Base-by-base conservation (phyloP, 306 rosid genomes). In the Castanea mollissima region DNA sequence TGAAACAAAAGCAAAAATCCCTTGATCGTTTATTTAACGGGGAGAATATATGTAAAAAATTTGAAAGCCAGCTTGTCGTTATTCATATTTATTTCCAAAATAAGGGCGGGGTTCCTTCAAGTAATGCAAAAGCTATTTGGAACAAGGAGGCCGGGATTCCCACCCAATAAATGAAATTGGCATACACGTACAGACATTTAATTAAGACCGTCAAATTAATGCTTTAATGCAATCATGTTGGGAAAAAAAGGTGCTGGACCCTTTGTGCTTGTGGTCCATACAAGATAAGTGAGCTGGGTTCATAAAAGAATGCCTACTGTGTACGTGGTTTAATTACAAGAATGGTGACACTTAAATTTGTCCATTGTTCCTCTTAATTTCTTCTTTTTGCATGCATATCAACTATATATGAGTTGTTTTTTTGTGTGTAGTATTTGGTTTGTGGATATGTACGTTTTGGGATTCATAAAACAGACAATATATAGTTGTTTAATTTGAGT, bases 201-300 rank as follows among this genome's bases (percentile, higher is more conserved):
- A 23, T 20, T 12, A 57, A 55, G 16, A 20, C 10, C 23, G 20
- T 27, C 29, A 41, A 49, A 49, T 49, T 13, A 44, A 49, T 41
- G 16, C 4, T 31, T 35, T 65, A 13, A 52, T 64, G 10, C 25
- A 63, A 44, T 76, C 29, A 27, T 49, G 25, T 29, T 67, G 29
- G 18, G 56, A 32, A 54, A 65, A 63, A 69, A 67, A 55, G 51
- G 44, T 20, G 58, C 83, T 71, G 78, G 82, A 13, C 81, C 85
- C 69, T 10, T 29, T 58, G 56, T 83, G 76, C 60, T 74, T 64
- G 32, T 19, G 83, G 69, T 57, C 73, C 74, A 63, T 79, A 29
- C 80, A 74, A 64, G 76, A 69, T 16, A n/a, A 64, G 74, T 77
- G 81, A 73, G 83, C 57, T 83, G 83, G 84, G 77, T 70, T 74